Percentiles rank a stretch among this genome's conserved stretches.
Evolutionary conservation across 2,329 filamentous ascomycete species (phyloP).

Genomic region (Calonectria fujianensis): DNA sequence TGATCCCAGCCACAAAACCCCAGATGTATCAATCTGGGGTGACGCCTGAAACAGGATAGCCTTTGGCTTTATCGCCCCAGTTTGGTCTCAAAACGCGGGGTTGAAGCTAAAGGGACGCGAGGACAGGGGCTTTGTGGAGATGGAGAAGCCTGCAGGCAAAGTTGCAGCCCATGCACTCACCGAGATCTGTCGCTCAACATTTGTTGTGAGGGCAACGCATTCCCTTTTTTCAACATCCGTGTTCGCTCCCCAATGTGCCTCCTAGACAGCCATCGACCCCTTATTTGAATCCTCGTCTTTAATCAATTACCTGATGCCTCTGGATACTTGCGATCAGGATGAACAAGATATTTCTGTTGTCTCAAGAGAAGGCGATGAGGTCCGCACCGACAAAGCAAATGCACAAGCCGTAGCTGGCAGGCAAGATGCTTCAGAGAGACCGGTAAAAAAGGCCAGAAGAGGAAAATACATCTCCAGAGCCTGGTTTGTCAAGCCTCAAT

Average conservation of each 20-base stretch:
- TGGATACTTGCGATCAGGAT: not conserved
- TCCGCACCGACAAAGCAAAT: too few relatives aligned
- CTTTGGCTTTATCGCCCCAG: not conserved
- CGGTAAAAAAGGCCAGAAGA: not conserved
- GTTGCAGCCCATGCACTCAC: not conserved
- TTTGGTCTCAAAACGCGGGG: slow-evolving; percentile 9
- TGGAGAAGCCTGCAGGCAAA: not conserved
- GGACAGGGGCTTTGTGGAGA: not conserved
- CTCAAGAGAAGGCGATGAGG: not conserved
- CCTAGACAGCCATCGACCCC: not conserved
- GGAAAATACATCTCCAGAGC: slow-evolving; percentile 17
- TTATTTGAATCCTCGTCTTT: not conserved
- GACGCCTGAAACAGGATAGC: not conserved
- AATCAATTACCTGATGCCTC: not conserved
- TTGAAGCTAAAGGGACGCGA: not conserved
- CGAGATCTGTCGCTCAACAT: not conserved
- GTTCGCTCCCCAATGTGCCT: too few relatives aligned
- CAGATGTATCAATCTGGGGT: not conserved
- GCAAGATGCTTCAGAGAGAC: not conserved
- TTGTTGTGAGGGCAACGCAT: not conserved
- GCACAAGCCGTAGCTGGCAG: too few relatives aligned
- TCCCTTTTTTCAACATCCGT: not conserved
- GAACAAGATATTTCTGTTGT: not conserved
- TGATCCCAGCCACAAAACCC: not conserved
- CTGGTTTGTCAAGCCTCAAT: not conserved